phyloP scores from a whole-genome alignment of 1,139 yeast genomes.

The Taphrina pruni region DNA sequence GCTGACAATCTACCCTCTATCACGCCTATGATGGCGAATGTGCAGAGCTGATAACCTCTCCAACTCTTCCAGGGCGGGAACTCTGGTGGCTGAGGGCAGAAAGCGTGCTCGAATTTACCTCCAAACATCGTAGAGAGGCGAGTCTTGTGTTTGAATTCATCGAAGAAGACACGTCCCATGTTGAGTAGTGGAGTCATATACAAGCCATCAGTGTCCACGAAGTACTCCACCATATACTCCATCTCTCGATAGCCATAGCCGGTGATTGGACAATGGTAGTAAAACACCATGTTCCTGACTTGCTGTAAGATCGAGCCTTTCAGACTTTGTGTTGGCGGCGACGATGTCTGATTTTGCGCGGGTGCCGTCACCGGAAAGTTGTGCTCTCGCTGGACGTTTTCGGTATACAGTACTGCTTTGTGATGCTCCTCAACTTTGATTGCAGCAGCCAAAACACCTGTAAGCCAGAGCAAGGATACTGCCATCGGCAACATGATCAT shows the following conservation, averaged over 20 bases:
- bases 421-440: no score
- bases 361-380: background rate
- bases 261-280: background rate
- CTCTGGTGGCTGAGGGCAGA: background rate
- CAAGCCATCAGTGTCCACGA: background rate
- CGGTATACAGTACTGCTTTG: background rate
- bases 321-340: background rate
- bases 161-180: background rate
- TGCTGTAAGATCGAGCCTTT: background rate
- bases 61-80: background rate
- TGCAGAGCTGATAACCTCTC: background rate
- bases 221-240: background rate
- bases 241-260: background rate
- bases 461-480: no score
- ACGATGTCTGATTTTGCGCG: background rate
- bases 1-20: background rate
- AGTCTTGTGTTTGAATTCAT: background rate
- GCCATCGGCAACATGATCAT: no score
- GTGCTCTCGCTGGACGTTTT: background rate
- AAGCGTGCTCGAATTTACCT: background rate
- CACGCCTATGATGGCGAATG: background rate
- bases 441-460: no score
- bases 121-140: background rate
- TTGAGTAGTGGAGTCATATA: background rate
- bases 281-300: background rate